Base-by-base conservation (phyloP, 192 early-diverging fungal species). In the Geosiphon pyriformis region DNA sequence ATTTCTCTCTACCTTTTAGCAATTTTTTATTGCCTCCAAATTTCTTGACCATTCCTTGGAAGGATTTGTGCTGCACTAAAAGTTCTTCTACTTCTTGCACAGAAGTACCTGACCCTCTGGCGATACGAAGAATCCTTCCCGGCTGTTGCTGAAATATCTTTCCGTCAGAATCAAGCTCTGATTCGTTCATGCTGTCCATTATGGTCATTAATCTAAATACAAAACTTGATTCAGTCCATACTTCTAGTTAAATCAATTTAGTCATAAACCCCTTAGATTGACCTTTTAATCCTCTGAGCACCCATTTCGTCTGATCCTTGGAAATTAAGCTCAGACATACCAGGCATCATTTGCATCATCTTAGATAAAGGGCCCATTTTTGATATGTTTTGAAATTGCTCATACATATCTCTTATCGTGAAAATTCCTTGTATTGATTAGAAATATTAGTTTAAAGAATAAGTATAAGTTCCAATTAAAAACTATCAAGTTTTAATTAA, bases 131-230 rank as follows among this genome's bases (percentile, higher is more conserved):
- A 35, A 98, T 69, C 27, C 94, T 78, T 42, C 74, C 79, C 27
- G 82, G 83, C 51, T 96, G 82, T 18, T 87, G 79, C 1, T 73
- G 70, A 74, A 98, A 96, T n/a, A 87, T 48, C 60, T 89, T 90
- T 29, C 87, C 90, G 69, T 96, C 94, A 67, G 90, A 86, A 68
- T 89, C 90, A 27, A 98, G 78, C 75, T 98, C 95, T 62, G 65
- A 34, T 17, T 95, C 92, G 3, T 84, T 98, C 95, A 98, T 98
- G 68, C 90, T 92, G 72, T 98, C 95, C 84, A 98, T 92, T 70
- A 96, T 88, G 63, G 89, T 90, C 87, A 94, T 88, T 72, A 90
- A 90, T 55, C 64, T 61, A 47, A 34, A 27, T 23, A 48, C 3
- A 22, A 61, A 61, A 61, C 2, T 42, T 25, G 25, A 46, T 1